Conservation (phyloP, 2,329 filamentous ascomycete species). For the Botryosphaeria dothidea region DNA sequence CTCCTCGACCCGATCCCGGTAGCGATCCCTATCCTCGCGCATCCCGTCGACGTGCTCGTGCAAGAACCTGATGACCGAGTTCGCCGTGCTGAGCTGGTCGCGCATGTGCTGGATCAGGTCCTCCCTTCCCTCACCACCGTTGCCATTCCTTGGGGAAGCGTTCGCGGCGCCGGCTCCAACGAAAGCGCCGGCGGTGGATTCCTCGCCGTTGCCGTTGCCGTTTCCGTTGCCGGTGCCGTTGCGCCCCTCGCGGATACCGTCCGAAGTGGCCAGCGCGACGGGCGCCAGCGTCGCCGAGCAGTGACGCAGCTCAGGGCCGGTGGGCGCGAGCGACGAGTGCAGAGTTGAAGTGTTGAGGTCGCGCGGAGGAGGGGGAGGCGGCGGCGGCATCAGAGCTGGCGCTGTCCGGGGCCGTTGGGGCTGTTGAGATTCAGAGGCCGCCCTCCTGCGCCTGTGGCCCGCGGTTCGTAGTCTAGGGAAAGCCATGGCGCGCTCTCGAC, state of each 20-base stretch:
- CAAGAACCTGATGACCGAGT: constrained; percentile 15
- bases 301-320: background rate
- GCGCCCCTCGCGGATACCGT: background rate
- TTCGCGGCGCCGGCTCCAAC: background rate
- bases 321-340: background rate
- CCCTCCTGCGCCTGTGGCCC: background rate
- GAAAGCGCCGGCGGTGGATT: background rate
- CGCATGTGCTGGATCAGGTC: constrained; percentile 8
- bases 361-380: background rate
- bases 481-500: background rate
- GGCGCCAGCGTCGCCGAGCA: background rate
- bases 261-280: background rate
- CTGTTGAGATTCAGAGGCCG: background rate
- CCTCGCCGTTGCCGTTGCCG: background rate
- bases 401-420: constrained; percentile 1
- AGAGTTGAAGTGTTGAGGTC: background rate
- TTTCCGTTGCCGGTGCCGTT: background rate
- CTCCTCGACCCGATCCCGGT: constrained; percentile 9
- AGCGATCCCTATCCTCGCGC: constrained; percentile 9
- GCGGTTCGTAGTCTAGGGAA: background rate
- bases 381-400: background rate
- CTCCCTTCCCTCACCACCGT: background rate
- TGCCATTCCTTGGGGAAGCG: too few relatives aligned
- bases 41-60: constrained; percentile 17
- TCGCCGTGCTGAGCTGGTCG: constrained; percentile 13